These are phyloP conservation scores for Westerdykella sp. DNA, from an alignment of 2,329 filamentous ascomycete genomes.

Conservation along the genomic window DNA sequence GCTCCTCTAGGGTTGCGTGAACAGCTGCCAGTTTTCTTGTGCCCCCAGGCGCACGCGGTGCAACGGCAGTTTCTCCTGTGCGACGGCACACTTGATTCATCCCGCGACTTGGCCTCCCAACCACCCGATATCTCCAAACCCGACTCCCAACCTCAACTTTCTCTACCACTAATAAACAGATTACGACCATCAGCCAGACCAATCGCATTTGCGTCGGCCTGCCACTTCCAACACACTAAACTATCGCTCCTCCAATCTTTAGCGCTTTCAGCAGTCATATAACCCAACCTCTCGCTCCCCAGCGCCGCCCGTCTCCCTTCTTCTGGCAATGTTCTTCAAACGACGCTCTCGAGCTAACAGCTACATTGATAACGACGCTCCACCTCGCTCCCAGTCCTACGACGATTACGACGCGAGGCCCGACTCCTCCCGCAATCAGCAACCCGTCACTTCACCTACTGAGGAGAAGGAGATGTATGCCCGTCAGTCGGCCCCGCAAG, in stretches of 20 bases:
- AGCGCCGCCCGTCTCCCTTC: conserved; percentile 13
- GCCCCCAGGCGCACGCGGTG: no score
- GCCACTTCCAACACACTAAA: not conserved
- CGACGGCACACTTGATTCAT: not conserved
- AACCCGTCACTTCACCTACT: conserved; percentile 18
- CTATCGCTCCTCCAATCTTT: not conserved
- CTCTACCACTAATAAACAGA: not conserved
- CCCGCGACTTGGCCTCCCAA: not conserved
- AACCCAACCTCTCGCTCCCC: conserved; percentile 14
- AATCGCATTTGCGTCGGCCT: not conserved
- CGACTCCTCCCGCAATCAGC: conserved; percentile 35
- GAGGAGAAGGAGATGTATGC: conserved; percentile 41
- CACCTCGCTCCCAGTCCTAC: conserved; percentile 36
- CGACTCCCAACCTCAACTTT: not conserved
- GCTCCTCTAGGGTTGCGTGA: no score
- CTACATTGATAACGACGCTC: conserved; percentile 45
- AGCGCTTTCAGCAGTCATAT: conserved; percentile 12
- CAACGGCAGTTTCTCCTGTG: no score
- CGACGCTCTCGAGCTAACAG: conserved; percentile 42
- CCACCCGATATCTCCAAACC: not conserved
- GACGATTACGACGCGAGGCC: conserved; percentile 37
- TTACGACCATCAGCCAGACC: not conserved
- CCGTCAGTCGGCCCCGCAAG: conserved; percentile 39
- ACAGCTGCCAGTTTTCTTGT: no score
- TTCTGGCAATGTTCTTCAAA: conserved; percentile 45